Evolutionary conservation across 2,329 filamentous ascomycete genomes (phyloP).

Genomic region (Fusarium sp.): DNA sequence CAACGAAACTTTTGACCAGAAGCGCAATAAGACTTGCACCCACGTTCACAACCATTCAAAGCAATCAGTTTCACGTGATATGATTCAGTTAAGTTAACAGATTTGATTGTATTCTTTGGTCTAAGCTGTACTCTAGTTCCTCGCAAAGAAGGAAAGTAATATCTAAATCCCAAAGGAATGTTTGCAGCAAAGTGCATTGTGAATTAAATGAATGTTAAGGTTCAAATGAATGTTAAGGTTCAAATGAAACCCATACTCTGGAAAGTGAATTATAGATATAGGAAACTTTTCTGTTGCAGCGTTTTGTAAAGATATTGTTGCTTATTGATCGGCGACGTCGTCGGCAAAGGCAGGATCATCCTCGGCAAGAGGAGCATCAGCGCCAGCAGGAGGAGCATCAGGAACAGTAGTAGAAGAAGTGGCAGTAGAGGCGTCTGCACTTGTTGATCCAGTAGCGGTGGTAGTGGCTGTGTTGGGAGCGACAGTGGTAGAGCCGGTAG

Average conservation of each 20-base stretch:
- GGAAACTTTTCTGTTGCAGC: not conserved
- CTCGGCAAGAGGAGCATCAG: not conserved
- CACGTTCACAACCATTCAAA: not conserved
- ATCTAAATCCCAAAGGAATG: not conserved
- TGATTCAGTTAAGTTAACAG: not conserved
- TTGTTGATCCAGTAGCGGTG: not conserved
- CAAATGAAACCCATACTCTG: too few relatives aligned
- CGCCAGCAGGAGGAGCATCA: not conserved
- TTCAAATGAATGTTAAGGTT: not conserved
- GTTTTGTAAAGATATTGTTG: too few relatives aligned
- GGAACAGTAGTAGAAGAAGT: not conserved
- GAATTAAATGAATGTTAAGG: not conserved
- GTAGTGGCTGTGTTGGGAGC: not conserved
- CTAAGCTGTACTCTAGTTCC: conserved; percentile 2
- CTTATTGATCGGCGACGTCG: not conserved
- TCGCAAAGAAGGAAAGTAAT: not conserved
- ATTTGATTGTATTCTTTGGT: not conserved
- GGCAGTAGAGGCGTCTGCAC: not conserved
- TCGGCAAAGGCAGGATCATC: not conserved
- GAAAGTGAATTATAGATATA: not conserved
- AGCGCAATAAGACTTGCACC: too few relatives aligned
- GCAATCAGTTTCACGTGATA: fast-evolving
- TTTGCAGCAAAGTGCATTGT: too few relatives aligned
- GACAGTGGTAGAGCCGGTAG: not conserved
- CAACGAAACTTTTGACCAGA: too few relatives aligned